These are phyloP conservation scores for Boletus barrowsii DNA, from an alignment of 768 basidiomycete species.

Conservation along the genomic window DNA sequence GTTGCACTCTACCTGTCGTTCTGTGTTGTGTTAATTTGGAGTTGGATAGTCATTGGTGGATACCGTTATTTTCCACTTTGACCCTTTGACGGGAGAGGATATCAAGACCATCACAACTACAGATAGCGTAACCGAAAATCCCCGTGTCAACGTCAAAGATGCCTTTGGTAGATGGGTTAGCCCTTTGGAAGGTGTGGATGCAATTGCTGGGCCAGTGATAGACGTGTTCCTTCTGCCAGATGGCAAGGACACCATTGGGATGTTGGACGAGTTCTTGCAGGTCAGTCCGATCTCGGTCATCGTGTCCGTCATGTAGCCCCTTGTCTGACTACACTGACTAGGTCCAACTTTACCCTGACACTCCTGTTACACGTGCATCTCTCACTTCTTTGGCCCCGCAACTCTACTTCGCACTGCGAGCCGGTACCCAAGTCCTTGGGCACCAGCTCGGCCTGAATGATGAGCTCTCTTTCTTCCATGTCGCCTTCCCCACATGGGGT, in stretches of 20 bases:
- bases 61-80: conserved; percentile 73
- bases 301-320: background rate
- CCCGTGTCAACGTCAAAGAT: background rate
- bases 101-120: conserved; percentile 27
- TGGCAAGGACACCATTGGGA: conserved; percentile 48
- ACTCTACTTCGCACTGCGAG: conserved; percentile 57
- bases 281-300: conserved; percentile 34
- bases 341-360: conserved; percentile 70
- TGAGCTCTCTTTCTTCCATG: conserved; percentile 42
- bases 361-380: conserved; percentile 38
- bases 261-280: conserved; percentile 78
- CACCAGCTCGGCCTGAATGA: conserved; percentile 48
- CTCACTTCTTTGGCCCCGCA: conserved; percentile 44
- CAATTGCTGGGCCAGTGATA: conserved; percentile 55
- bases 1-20: background rate
- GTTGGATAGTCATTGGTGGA: conserved; percentile 54
- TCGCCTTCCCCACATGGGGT: conserved; percentile 67
- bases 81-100: conserved; percentile 78
- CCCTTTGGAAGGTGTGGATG: conserved; percentile 56
- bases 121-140: background rate
- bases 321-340: conserved; percentile 22
- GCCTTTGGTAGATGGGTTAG: conserved; percentile 24
- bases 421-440: conserved; percentile 51
- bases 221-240: conserved; percentile 56
- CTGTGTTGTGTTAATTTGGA: conserved; percentile 6